These are phyloP conservation scores for Clathrus columnatus DNA, from an alignment of 768 basidiomycete species.

Conservation along the genomic window DNA sequence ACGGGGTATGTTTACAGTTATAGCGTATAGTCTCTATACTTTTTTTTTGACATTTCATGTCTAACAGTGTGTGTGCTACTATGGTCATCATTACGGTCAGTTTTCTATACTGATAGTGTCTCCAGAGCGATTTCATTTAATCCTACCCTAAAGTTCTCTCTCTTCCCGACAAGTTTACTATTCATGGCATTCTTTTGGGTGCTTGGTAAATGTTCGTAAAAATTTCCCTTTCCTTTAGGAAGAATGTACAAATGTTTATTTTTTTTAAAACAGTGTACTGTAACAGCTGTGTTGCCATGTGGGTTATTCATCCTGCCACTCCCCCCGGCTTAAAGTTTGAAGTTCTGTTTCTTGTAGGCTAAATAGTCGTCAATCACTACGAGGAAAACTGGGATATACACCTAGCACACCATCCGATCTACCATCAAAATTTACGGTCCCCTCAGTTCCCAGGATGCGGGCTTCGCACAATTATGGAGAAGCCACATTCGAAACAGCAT, in stretches of 20 bases:
- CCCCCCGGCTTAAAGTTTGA: too few species aligned
- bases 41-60: not conserved
- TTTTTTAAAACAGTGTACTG: not conserved
- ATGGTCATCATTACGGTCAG: constrained; percentile 1
- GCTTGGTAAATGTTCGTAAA: not conserved
- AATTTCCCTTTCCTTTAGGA: not conserved
- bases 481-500: not conserved
- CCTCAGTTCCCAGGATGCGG: not conserved
- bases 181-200: constrained; percentile 5
- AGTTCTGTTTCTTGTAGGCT: not conserved
- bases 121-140: too few species aligned
- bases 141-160: too few species aligned
- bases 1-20: constrained; percentile 15
- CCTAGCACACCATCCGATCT: not conserved
- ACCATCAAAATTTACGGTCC: not conserved
- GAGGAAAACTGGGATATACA: not conserved
- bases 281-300: constrained; percentile 6
- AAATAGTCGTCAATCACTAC: not conserved
- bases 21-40: not conserved
- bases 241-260: not conserved
- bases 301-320: too few species aligned
- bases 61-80: not conserved
- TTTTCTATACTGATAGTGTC: not conserved
- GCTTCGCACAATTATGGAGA: not conserved
- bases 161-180: not conserved